phyloP scores from a whole-genome alignment of 495 filamentous ascomycete species.

The Massariosphaeria phaeospora region DNA sequence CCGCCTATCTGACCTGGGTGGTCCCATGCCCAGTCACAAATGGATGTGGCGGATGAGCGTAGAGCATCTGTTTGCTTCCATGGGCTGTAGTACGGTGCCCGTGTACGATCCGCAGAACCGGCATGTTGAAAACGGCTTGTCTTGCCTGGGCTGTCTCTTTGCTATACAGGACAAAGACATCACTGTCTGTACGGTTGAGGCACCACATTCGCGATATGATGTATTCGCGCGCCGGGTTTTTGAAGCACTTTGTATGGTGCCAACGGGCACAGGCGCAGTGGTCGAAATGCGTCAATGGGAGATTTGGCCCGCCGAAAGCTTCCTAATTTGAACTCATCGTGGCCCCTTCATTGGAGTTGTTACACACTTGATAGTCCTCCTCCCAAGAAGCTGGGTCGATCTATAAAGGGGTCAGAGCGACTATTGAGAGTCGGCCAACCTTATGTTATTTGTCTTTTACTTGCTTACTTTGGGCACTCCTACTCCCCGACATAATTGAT shows the following conservation, averaged over 20 bases:
- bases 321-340: no score
- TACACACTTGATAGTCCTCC: no score
- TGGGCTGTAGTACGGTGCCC: neutral
- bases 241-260: constrained; percentile 6
- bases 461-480: no score
- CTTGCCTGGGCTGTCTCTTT: constrained; percentile 1
- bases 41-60: neutral
- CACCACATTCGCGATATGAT: neutral
- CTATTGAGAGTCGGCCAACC: no score
- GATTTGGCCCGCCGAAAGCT: neutral
- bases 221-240: neutral
- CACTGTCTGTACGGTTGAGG: neutral
- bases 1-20: neutral
- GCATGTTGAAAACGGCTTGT: neutral
- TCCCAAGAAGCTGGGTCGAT: no score
- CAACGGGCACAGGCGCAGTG: neutral
- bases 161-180: constrained; percentile 3
- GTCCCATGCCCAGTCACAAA: neutral
- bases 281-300: neutral
- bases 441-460: no score
- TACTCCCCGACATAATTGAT: no score
- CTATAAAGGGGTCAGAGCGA: no score
- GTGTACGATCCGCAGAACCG: neutral
- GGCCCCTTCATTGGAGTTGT: no score
- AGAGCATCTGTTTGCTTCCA: neutral